phyloP scores from a whole-genome alignment of 2,329 filamentous ascomycete species.

The Neospermospora avenae region DNA sequence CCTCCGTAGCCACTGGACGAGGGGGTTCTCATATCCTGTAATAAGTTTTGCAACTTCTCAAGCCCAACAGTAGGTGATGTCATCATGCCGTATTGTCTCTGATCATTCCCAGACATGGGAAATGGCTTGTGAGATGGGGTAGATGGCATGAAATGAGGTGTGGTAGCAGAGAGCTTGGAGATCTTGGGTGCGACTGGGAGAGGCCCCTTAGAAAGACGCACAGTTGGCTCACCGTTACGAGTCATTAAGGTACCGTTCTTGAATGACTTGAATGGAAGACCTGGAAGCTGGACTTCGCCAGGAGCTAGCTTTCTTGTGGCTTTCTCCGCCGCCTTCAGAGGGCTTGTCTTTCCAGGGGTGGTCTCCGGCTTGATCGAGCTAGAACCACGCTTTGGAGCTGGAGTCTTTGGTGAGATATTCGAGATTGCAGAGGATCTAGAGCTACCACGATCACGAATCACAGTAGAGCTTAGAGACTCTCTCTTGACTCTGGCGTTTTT shows the following conservation, averaged over 20 bases:
- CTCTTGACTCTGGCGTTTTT: background rate
- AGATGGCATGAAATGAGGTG: constrained; percentile 4
- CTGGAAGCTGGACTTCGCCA: background rate
- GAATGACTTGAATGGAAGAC: constrained; percentile 10
- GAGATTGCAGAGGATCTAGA: background rate
- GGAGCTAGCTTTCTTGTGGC: background rate
- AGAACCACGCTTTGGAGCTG: background rate
- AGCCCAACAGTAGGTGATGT: background rate
- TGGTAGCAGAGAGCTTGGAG: constrained; percentile 3
- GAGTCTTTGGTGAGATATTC: background rate
- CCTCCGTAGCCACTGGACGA: background rate
- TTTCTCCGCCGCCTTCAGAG: background rate
- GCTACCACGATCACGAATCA: background rate
- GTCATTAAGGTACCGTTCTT: constrained; percentile 12
- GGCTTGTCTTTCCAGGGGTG: background rate
- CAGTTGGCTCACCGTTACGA: constrained; percentile 7
- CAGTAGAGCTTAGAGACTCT: background rate
- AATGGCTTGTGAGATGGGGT: background rate
- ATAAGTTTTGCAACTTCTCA: constrained; percentile 3
- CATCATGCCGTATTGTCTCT: background rate
- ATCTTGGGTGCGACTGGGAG: background rate
- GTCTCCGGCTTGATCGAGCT: background rate
- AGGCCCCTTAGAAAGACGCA: background rate
- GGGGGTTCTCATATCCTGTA: background rate
- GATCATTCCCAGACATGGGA: background rate